Evolutionary conservation across 2,329 filamentous ascomycete species (phyloP), one percentile per base, ranked within the genome.

Genomic region (Penicillium psychrosexuale): DNA sequence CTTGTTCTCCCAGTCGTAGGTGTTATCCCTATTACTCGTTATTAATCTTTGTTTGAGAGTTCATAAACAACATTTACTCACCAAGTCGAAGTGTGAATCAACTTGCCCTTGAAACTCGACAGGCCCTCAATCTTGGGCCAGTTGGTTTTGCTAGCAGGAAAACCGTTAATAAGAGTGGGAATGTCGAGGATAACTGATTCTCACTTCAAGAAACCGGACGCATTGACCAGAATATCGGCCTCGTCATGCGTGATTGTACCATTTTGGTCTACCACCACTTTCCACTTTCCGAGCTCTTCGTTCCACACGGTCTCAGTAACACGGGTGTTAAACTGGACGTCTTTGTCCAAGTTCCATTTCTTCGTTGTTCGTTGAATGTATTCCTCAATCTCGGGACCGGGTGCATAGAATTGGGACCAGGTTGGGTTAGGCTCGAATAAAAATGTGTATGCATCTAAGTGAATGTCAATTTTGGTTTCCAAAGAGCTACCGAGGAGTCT

Each of bases 341-440:
- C 67, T 8, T 70, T 63, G 43, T 74, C 72, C 0, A 77, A 67
- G 22, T 70, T 66, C 55, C 72, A 74, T 56, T 77, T 77, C 43
- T 60, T 66, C 7, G 72, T 72, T 6, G 69, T 67, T 2, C 59
- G 55, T 39, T 74, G 63, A 64, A 77, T 73, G 55, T 79, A 79
- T 7, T 73, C 69, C 8, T 69, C 65, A 30, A 79, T 78, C 58
- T 78, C 76, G 6, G 62, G 57, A 1, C 73, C 74, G 5, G 64
- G 65, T 6, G 73, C 71, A 49, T 76, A 78, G 37, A 75, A 73
- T 6, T 71, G 66, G 0, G 68, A 71, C 75, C 75, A 78, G 43
- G 74, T 64, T 1, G 74, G 74, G 31, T 78, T 77, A 2, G 74
- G 74, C 12, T 75, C 72, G 53, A 75, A 78, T 3, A 69, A 72